These are phyloP conservation scores for Scheffersomyces stambukii DNA, from an alignment of 1,139 yeast species.

Conservation along the genomic window DNA sequence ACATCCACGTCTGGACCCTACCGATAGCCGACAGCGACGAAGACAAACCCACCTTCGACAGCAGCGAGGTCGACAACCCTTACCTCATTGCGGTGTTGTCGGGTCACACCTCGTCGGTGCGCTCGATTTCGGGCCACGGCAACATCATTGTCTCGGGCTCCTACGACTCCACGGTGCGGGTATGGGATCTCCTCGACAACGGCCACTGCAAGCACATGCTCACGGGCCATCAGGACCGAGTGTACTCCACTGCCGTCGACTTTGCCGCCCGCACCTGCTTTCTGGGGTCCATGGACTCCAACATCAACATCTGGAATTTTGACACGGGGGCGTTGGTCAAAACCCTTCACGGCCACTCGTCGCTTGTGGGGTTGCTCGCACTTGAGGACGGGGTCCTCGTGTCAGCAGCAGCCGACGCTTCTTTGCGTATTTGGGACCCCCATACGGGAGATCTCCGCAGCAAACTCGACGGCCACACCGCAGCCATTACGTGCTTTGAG, in stretches of 20 bases:
- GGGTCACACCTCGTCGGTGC: slow-evolving; percentile 86
- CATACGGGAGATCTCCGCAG: slow-evolving; percentile 63
- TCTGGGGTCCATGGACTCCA: slow-evolving; percentile 89
- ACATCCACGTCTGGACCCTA: slow-evolving; percentile 83
- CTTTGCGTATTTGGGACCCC: slow-evolving; percentile 91
- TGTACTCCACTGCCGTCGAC: slow-evolving; percentile 84
- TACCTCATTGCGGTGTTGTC: slow-evolving; percentile 69
- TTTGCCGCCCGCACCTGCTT: slow-evolving; percentile 72
- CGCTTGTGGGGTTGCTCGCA: slow-evolving; percentile 82
- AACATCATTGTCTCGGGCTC: slow-evolving; percentile 85
- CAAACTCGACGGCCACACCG: slow-evolving; percentile 77
- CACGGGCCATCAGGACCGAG: slow-evolving; percentile 81
- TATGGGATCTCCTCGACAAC: slow-evolving; percentile 77
- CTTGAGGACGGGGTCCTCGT: slow-evolving; percentile 77
- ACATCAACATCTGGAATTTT: slow-evolving; percentile 87
- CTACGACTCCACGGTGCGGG: slow-evolving; percentile 85
- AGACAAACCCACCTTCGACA: slow-evolving; percentile 37
- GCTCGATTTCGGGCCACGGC: slow-evolving; percentile 85
- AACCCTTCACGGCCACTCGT: slow-evolving; percentile 79
- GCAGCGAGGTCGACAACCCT: slow-evolving; percentile 50
- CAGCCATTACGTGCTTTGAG: slow-evolving; percentile 91
- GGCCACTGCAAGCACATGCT: slow-evolving; percentile 72
- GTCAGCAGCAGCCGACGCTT: slow-evolving; percentile 94
- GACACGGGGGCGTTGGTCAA: slow-evolving; percentile 65
- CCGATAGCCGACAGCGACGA: slow-evolving; percentile 44